Evolutionary conservation across 306 rosid species (phyloP).

Genomic region (Datisca glomerata): DNA sequence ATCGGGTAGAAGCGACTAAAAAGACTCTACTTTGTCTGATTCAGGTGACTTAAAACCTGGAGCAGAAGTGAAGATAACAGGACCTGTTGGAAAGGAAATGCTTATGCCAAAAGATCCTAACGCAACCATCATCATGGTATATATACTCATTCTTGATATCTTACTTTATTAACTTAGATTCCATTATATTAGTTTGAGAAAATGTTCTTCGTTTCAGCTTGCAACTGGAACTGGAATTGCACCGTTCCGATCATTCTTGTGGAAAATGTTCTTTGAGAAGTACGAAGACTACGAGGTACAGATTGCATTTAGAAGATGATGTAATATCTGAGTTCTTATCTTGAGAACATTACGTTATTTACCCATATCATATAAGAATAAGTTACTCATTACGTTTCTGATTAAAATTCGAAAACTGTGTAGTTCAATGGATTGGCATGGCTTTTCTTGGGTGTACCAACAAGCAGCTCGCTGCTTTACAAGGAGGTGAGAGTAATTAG

Average conservation of each 20-base stretch:
- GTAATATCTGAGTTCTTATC: not conserved
- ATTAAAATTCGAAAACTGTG: not conserved
- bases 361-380: too few relatives aligned
- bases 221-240: constrained; percentile 99
- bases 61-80: constrained; percentile 67
- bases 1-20: too few relatives aligned
- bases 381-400: not conserved
- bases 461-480: constrained; percentile 90
- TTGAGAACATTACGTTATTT: not conserved
- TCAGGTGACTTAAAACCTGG: constrained; percentile 94
- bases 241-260: constrained; percentile 82
- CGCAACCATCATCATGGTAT: constrained; percentile 86
- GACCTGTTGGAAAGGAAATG: constrained; percentile 99
- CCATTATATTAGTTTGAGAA: not conserved
- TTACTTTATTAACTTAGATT: not conserved
- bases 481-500: constrained; percentile 72
- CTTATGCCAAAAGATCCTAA: constrained; percentile 96
- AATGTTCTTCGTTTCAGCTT: constrained; percentile 36
- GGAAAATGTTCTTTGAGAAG: constrained; percentile 98
- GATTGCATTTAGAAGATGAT: too few relatives aligned
- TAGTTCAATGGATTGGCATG: constrained; percentile 98
- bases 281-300: constrained; percentile 78
- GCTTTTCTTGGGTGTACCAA: constrained; percentile 99
- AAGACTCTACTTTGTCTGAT: too few relatives aligned
- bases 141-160: too few relatives aligned